Base-by-base conservation (phyloP, 352 stramenopile genomes). In the Pythium volutum region DNA sequence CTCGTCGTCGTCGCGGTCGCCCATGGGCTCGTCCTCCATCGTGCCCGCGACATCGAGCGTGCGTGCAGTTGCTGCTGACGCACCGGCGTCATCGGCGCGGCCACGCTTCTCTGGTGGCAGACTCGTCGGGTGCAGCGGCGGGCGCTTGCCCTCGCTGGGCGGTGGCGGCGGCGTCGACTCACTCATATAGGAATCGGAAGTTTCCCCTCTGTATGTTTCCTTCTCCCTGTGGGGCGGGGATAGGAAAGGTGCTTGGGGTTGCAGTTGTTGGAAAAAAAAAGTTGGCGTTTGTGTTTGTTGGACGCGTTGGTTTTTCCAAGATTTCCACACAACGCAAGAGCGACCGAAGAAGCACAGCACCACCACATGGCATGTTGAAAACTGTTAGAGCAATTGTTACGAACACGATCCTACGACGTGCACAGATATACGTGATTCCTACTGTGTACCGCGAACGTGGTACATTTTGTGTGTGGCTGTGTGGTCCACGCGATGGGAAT, bases 41-140 rank as follows among this genome's bases (percentile, higher is more conserved):
- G 55, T 64, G 15, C 47, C 25, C 46, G 52, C 31, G 49, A 23
- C 34, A 34, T 20, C 33, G 50, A 22, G 48, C 27, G n/a, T 45
- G 16, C 15, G 16, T 23, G 46, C n/a, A n/a, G n/a, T 36, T 8
- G 31, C 10, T 11, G 31, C 10, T 36, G 31, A 36, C 31, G 31
- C 46, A 18, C 46, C 26, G 9, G 27, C 9, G 48, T 72, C 52
- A n/a, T 62, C 57, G 6, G 62, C 57, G 23, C 67, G 64, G 26
- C 73, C 74, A 54, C 73, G 69, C 48, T 87, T 86, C 64, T 86
- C 74, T 0, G 77, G 64, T 15, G 66, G 70, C 48, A 84, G 76
- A 14, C 62, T 64, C 16, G 71, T 70, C 20, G 77, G 71, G 38
- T 70, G 64, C 14, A 87, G 56, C 22, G 77, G 77, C 29, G 77